Conservation (phyloP, 371 early-diverging fungal genomes). For the Phascolomyces articulosus region DNA sequence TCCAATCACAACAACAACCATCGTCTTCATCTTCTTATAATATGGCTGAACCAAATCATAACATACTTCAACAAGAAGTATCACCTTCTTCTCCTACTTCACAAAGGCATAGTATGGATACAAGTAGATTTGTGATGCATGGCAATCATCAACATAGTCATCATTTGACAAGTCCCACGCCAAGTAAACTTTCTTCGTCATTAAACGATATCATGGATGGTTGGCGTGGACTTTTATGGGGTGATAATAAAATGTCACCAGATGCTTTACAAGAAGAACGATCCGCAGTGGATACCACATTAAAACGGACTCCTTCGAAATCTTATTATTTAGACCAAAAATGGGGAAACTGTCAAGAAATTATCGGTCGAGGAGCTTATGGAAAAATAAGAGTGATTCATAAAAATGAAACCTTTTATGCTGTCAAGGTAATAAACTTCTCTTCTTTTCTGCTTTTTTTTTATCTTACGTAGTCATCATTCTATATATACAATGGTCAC, state of each 20-base stretch:
- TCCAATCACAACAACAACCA: neutral
- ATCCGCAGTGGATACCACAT: conserved; percentile 21
- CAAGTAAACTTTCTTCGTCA: conserved; percentile 35
- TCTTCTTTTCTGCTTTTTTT: neutral
- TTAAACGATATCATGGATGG: conserved; percentile 38
- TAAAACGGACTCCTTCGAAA: conserved; percentile 22
- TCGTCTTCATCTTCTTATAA: neutral
- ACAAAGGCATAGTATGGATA: neutral
- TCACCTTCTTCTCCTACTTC: no score
- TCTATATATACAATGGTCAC: neutral
- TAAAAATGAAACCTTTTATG: conserved; percentile 40
- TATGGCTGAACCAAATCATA: neutral
- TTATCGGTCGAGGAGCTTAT: conserved; percentile 54
- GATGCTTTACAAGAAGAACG: conserved; percentile 36
- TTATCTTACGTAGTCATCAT: neutral
- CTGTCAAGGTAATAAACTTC: conserved; percentile 47
- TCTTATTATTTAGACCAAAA: conserved; percentile 38
- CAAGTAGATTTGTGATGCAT: conserved; percentile 29
- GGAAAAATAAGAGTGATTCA: conserved; percentile 51
- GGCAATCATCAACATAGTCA: conserved; percentile 42
- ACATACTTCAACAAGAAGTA: neutral
- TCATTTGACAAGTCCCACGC: conserved; percentile 33
- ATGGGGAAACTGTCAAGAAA: conserved; percentile 50
- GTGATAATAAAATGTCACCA: conserved; percentile 23
- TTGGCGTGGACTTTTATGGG: conserved; percentile 29